Base-by-base conservation (phyloP, 2,329 filamentous ascomycete genomes). In the Penicillium sp. region DNA sequence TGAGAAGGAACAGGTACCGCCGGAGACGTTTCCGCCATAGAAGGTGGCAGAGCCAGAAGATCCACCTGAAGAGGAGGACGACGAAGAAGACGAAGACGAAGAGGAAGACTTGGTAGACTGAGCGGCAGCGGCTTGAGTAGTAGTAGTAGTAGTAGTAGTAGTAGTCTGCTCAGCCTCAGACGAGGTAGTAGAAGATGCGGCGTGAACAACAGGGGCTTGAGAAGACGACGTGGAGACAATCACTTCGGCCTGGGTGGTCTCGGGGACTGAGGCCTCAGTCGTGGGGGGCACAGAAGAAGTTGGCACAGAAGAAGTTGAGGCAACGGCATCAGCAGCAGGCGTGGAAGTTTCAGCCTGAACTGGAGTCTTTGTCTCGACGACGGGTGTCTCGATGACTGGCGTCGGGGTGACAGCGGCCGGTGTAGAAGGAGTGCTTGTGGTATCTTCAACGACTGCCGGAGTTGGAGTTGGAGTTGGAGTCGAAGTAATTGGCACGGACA, bases 1-100 rank as follows among this genome's bases (percentile, higher is more conserved):
- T 7, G 77, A 76, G 76, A 89, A 88, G 11, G 81, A 84, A 72
- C 87, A 90, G 54, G 78, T 80, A 57, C 87, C 87, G 34, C 85
- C 85, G 5, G 72, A 69, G 2, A 85, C 67, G 66, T 84, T 82
- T 26, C 83, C 82, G 28, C 79, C 78, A 63, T 85, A 84, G 60
- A 76, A 82, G 43, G 82, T 84, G 40, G 79, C 78, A 52, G 72
- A 62, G 56, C 79, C 79, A 4, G 71, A 64, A 29, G 67, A 66
- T 29, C 51, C 55, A n/a, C 59, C 39, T 33, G 58, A 56, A 14
- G 57, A 56, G 45, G 56, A 52, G 13, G 45, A 54, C 10, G 46
- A 46, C n/a, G 58, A 44, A 19, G 44, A 37, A 10, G 39, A 43
- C 24, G 31, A 34, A 5, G 21, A 50, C 23, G 3, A n/a, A 13